Conservation (phyloP, 2,329 filamentous ascomycete genomes). For the Colletotrichum sp. region DNA sequence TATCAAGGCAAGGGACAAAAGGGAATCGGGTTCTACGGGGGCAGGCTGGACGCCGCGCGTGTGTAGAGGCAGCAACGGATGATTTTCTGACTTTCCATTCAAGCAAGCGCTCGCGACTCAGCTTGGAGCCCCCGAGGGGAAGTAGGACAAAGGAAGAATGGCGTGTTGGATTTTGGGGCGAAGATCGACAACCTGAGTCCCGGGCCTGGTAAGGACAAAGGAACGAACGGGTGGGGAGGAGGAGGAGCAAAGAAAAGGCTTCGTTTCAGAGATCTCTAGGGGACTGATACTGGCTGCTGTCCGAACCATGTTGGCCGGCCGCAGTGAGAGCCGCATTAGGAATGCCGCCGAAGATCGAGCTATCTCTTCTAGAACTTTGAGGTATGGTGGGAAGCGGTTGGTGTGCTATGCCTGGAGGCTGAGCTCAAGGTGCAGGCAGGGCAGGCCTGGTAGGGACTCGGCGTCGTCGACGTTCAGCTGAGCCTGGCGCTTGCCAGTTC, state of each 20-base stretch:
- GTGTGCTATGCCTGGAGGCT: not conserved
- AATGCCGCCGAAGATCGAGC: not conserved
- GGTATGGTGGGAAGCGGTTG: not conserved
- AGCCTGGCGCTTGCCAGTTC: not conserved
- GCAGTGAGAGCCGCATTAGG: not conserved
- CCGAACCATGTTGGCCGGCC: not conserved
- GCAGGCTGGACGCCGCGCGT: not conserved
- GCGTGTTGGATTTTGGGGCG: not conserved
- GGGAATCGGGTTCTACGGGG: not conserved
- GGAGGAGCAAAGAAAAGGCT: not conserved
- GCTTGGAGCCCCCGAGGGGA: not conserved
- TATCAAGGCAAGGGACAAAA: not conserved
- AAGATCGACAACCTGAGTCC: not conserved
- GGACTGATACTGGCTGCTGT: not conserved
- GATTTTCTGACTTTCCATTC: not conserved
- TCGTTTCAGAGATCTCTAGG: conserved; percentile 2
- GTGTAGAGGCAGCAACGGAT: not conserved
- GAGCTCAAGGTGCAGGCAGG: not conserved
- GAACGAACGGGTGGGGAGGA: not conserved
- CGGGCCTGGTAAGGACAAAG: conserved; percentile 1
- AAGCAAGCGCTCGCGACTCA: not conserved
- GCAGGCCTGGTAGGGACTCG: not conserved
- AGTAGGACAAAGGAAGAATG: conserved; percentile 5
- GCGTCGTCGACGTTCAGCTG: not conserved
- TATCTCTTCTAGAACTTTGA: not conserved